Percentiles rank a stretch among this genome's conserved stretches.
These are phyloP conservation scores for Linum tenue DNA, from an alignment of 345 rosid genomes.

Conservation along the genomic window DNA sequence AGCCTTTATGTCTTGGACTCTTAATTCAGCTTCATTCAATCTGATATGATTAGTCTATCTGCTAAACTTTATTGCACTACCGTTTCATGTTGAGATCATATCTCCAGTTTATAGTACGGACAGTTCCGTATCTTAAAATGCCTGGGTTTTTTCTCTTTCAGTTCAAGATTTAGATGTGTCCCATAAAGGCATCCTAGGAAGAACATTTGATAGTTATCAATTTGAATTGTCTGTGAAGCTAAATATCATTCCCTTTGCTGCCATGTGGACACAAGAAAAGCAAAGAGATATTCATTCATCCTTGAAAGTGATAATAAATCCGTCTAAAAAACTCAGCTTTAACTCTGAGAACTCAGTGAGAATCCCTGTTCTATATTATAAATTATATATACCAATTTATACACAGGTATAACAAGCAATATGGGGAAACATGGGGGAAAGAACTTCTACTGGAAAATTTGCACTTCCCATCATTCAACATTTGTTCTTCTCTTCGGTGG, in stretches of 20 bases:
- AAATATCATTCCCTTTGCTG: too few species aligned
- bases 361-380: background rate
- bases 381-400: background rate
- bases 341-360: background rate
- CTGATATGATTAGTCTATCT: background rate
- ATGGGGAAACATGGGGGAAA: background rate
- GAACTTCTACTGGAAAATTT: background rate
- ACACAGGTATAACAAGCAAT: background rate
- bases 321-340: background rate
- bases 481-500: slow-evolving; percentile 19
- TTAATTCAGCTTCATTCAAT: background rate
- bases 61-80: background rate
- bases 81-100: background rate
- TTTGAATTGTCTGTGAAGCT: too few species aligned
- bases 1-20: background rate
- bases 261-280: background rate
- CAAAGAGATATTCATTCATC: background rate
- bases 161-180: too few species aligned
- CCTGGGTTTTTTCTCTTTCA: too few species aligned
- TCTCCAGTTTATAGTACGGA: too few species aligned
- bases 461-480: background rate
- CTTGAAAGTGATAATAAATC: too few species aligned
- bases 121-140: too few species aligned
- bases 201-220: too few species aligned
- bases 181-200: too few species aligned